phyloP scores from a whole-genome alignment of 169 alveolate genomes.

The Ichthyophthirius multifiliis region DNA sequence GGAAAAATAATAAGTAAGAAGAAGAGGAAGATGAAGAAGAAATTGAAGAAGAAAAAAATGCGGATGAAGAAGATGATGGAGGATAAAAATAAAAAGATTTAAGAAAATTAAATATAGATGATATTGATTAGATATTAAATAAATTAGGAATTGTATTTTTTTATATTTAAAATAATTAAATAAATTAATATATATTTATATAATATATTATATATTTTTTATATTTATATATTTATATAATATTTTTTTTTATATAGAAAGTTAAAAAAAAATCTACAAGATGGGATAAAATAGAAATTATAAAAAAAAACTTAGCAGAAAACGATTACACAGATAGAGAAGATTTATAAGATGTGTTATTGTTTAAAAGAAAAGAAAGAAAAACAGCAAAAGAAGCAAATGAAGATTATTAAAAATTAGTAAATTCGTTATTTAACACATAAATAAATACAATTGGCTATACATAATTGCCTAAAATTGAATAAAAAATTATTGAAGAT shows the following conservation, averaged over 20 bases:
- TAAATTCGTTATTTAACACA: background rate
- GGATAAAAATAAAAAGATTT: conserved; percentile 79
- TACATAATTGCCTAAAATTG: too few relatives aligned
- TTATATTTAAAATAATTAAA: background rate
- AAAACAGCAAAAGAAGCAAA: conserved; percentile 4
- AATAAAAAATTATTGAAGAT: too few relatives aligned
- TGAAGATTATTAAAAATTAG: background rate
- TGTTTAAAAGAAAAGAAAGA: background rate
- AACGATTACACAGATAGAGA: background rate
- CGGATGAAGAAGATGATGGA: conserved; percentile 60
- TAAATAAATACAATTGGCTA: too few relatives aligned
- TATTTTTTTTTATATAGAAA: background rate
- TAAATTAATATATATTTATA: background rate
- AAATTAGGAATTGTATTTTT: conserved; percentile 49
- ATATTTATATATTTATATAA: too few relatives aligned
- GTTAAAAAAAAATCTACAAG: background rate
- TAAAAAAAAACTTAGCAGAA: background rate
- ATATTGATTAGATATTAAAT: conserved; percentile 50
- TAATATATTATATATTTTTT: background rate
- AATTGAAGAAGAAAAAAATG: conserved; percentile 65
- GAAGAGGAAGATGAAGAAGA: background rate
- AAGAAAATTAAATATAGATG: conserved; percentile 68
- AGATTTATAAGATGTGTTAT: background rate
- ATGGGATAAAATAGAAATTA: background rate
- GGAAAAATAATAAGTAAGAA: background rate